phyloP scores from a whole-genome alignment of 2,329 filamentous ascomycete species.

The Fusarium brevicatenulatum region DNA sequence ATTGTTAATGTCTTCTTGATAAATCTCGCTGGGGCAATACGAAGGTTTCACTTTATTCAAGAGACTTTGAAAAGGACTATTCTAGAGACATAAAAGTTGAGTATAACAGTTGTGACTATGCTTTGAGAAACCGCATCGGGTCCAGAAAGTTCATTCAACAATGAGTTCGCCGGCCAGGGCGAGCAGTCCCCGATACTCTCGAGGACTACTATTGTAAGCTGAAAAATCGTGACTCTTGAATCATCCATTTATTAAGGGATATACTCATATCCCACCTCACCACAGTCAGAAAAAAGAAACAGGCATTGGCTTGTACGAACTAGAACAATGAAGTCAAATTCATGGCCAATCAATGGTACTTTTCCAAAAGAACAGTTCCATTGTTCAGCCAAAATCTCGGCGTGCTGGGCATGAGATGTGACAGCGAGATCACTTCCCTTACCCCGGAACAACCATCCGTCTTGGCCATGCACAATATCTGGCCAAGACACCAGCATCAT shows the following conservation, averaged over 20 bases:
- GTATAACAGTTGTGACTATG: neutral
- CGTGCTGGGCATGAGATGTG: neutral
- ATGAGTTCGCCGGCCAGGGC: neutral
- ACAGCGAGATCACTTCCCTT: neutral
- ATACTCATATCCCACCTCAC: neutral
- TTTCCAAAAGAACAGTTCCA: neutral
- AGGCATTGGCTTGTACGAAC: accelerated
- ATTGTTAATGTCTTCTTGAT: neutral
- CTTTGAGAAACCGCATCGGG: no score
- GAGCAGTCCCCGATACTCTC: neutral
- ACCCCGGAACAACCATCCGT: neutral
- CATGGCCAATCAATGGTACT: neutral
- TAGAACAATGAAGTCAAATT: neutral
- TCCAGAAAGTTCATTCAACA: neutral
- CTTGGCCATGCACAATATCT: neutral
- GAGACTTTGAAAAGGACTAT: neutral
- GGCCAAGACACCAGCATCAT: slow-evolving; percentile 7
- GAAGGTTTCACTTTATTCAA: no score
- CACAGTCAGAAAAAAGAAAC: no score
- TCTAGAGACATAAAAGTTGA: neutral
- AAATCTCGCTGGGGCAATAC: no score
- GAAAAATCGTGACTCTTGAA: no score
- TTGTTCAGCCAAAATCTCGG: neutral
- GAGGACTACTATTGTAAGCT: neutral
- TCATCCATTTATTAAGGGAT: neutral